Evolutionary conservation across 2,329 filamentous ascomycete species (phyloP).

Genomic region (Venturia aucupariae): DNA sequence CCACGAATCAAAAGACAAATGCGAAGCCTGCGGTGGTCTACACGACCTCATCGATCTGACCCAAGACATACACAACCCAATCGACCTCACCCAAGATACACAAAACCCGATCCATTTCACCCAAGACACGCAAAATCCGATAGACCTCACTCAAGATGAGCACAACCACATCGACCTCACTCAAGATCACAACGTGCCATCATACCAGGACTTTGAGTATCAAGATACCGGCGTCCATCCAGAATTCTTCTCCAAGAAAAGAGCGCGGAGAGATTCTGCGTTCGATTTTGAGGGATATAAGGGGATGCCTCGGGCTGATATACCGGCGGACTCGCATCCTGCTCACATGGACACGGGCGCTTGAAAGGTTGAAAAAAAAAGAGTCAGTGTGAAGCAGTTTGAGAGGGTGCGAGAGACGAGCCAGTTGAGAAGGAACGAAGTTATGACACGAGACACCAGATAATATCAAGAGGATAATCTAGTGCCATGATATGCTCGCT

Average conservation of each 20-base stretch:
- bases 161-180: neutral
- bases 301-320: neutral
- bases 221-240: neutral
- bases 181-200: neutral
- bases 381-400: neutral
- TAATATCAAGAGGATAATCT: neutral
- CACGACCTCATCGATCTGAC: neutral
- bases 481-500: neutral
- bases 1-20: constrained; percentile 1
- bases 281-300: neutral
- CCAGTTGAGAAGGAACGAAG: neutral
- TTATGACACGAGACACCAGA: neutral
- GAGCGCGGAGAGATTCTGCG: neutral
- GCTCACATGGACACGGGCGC: neutral
- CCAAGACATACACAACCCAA: neutral
- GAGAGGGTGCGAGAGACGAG: neutral
- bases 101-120: neutral
- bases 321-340: neutral
- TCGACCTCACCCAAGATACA: neutral
- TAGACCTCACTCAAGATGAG: neutral
- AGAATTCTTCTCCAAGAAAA: neutral
- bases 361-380: neutral
- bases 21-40: neutral
- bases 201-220: neutral
- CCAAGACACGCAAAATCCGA: neutral